Conservation (phyloP, 148 eudicot genomes). For the Amaranthus hypochondriacus region DNA sequence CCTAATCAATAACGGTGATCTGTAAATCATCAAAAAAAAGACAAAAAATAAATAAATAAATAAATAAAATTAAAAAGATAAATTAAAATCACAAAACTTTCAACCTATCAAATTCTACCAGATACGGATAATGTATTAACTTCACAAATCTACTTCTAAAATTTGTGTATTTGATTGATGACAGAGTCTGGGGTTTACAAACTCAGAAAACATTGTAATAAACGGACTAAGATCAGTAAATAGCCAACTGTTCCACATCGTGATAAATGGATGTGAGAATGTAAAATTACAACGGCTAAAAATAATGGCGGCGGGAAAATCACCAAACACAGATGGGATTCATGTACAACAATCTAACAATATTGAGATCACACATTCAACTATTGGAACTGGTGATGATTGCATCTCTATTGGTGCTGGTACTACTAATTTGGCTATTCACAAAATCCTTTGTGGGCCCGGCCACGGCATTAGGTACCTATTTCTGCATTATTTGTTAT, state of each 20-base stretch:
- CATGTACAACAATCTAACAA: constrained; percentile 33
- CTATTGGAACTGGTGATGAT: constrained; percentile 50
- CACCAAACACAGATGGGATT: constrained; percentile 62
- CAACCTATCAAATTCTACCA: too few species aligned
- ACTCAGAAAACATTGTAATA: constrained; percentile 25
- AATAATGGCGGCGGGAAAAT: too few species aligned
- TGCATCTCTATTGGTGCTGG: constrained; percentile 57
- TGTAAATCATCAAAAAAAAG: too few species aligned
- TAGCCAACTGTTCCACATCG: constrained; percentile 46
- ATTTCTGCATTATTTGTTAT: too few species aligned
- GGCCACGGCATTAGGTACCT: constrained; percentile 67
- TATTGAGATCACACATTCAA: constrained; percentile 25
- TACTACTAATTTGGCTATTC: constrained; percentile 31
- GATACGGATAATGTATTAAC: too few species aligned
- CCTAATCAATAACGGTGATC: too few species aligned
- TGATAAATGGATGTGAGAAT: constrained; percentile 32
- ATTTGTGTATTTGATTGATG: too few species aligned
- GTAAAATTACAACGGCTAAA: constrained; percentile 13
- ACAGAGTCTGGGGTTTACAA: too few species aligned
- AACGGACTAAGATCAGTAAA: constrained; percentile 39
- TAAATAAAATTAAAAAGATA: too few species aligned
- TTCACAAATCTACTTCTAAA: too few species aligned
- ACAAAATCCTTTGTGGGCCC: constrained; percentile 50
- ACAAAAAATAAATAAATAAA: too few species aligned
- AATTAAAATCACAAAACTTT: too few species aligned